phyloP scores from a whole-genome alignment of 805 yeast genomes.

The Candida saitoana region DNA sequence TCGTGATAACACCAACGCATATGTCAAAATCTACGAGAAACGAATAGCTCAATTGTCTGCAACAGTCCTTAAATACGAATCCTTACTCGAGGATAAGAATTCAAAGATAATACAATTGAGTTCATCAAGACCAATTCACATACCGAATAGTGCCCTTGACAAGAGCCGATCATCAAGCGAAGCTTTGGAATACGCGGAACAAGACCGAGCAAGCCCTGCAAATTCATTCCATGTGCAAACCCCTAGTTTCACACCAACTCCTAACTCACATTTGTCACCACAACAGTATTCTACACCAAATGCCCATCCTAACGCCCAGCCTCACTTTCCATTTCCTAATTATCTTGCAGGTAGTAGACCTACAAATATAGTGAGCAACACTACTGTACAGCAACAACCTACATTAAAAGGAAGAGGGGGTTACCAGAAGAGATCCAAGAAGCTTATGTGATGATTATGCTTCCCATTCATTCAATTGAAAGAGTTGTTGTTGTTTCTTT shows the following conservation, averaged over 20 bases:
- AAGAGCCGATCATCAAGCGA: conserved; percentile 7
- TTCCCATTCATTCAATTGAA: no score
- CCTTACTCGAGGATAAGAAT: conserved; percentile 34
- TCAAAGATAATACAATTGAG: conserved; percentile 30
- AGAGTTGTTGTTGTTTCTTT: no score
- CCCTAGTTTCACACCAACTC: not conserved
- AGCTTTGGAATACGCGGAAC: not conserved
- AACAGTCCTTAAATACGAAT: conserved; percentile 29
- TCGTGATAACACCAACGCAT: conserved; percentile 20
- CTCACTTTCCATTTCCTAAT: conserved; percentile 6
- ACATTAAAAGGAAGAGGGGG: conserved; percentile 43
- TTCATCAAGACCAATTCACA: conserved; percentile 36
- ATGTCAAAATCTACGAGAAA: conserved; percentile 27
- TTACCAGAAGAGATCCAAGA: conserved; percentile 39
- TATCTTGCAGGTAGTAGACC: conserved; percentile 3
- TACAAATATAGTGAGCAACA: conserved; percentile 4
- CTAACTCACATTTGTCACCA: conserved; percentile 6
- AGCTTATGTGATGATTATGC: conserved; percentile 30
- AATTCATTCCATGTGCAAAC: conserved; percentile 3
- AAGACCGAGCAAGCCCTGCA: conserved; percentile 1
- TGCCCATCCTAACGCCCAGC: conserved; percentile 5
- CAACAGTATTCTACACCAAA: conserved; percentile 1
- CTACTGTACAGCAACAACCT: conserved; percentile 20
- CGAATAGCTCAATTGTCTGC: conserved; percentile 31
- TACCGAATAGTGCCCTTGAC: conserved; percentile 18